Conservation (phyloP, 495 filamentous ascomycete genomes). For the Elaphomyces granulatus region DNA sequence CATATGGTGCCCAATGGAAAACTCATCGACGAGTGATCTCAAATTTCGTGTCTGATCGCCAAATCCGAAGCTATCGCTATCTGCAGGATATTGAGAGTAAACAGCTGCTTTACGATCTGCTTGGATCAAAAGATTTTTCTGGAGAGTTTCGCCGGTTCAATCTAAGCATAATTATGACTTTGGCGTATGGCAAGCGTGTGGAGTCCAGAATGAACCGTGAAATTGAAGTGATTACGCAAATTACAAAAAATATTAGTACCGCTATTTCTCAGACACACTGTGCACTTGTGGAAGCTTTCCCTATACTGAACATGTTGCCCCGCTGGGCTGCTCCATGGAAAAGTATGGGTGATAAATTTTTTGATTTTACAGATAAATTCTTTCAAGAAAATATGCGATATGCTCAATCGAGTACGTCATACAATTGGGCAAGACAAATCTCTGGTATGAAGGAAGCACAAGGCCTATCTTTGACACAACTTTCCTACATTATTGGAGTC, state of each 20-base stretch:
- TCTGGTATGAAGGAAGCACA: too few relatives aligned
- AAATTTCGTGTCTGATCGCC: neutral
- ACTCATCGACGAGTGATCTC: neutral
- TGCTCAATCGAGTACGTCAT: too few relatives aligned
- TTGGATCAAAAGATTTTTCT: conserved; percentile 10
- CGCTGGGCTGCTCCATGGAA: conserved; percentile 15
- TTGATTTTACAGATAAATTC: neutral
- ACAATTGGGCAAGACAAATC: conserved; percentile 1
- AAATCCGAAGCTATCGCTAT: conserved; percentile 12
- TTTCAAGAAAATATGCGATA: conserved; percentile 7
- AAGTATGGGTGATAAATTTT: conserved; percentile 3
- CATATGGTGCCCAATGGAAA: conserved; percentile 4
- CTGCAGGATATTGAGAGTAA: conserved; percentile 27
- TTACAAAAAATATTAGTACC: too few relatives aligned
- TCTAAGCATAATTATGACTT: conserved; percentile 11
- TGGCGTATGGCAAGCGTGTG: conserved; percentile 20
- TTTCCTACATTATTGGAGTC: conserved; percentile 27
- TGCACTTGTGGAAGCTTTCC: conserved; percentile 19
- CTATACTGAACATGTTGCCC: conserved; percentile 17
- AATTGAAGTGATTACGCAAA: conserved; percentile 7
- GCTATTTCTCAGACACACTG: too few relatives aligned
- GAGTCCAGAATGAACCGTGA: conserved; percentile 10
- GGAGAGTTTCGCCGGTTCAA: conserved; percentile 11
- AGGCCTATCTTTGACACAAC: too few relatives aligned
- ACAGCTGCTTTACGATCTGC: conserved; percentile 14